Percentiles rank a stretch among this genome's conserved stretches.
Evolutionary conservation across 2,329 filamentous ascomycete species (phyloP).

Genomic region (Trichoderma sp.): DNA sequence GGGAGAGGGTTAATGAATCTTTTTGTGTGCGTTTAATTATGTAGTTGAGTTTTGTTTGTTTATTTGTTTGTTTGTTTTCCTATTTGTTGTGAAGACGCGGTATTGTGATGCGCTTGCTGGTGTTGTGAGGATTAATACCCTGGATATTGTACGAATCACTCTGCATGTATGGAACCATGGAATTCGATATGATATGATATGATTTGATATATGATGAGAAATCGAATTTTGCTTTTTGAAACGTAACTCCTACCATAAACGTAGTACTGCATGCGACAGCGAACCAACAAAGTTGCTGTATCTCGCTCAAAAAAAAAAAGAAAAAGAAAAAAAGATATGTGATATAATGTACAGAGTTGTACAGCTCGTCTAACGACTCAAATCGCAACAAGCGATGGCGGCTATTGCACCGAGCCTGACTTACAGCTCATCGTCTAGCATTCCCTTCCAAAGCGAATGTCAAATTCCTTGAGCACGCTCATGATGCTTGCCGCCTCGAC

Average conservation of each 20-base stretch:
- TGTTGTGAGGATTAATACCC: not conserved
- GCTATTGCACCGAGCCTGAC: not conserved
- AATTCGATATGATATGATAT: not conserved
- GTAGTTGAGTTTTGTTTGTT: not conserved
- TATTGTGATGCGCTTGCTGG: not conserved
- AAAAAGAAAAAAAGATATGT: not conserved
- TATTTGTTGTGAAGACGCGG: not conserved
- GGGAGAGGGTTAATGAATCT: not conserved
- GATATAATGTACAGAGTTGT: not conserved
- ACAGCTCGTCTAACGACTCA: not conserved
- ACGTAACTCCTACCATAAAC: not conserved
- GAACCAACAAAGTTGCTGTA: not conserved
- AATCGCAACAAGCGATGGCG: not conserved
- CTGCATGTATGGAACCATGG: not conserved
- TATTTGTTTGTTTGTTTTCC: not conserved
- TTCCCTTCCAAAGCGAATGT: slow-evolving; percentile 64
- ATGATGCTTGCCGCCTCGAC: slow-evolving; percentile 82
- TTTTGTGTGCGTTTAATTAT: not conserved
- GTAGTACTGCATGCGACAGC: not conserved
- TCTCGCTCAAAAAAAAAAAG: not conserved
- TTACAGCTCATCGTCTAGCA: slow-evolving; percentile 26
- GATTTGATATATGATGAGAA: not conserved
- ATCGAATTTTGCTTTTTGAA: not conserved
- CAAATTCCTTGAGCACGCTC: slow-evolving; percentile 80
- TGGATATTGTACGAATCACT: not conserved